A percentile compares a stretch with the other conserved stretches of the same genome.
phyloP scores from a whole-genome alignment of 257 asterid genomes.

The Capsicum chinense region DNA sequence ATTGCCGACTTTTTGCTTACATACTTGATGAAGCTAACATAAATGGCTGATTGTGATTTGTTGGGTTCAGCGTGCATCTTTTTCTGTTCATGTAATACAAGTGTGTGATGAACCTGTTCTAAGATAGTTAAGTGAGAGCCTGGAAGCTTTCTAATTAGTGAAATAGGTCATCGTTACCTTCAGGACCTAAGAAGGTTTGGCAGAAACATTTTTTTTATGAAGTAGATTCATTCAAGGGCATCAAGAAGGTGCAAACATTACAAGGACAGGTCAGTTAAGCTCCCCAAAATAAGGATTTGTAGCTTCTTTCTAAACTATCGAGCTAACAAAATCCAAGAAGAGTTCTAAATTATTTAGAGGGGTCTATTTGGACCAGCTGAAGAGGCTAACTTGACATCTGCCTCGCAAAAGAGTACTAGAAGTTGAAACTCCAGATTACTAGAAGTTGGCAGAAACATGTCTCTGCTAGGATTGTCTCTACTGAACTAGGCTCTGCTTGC shows the following conservation, averaged over 20 bases:
- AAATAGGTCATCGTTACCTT: not conserved
- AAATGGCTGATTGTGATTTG: not conserved
- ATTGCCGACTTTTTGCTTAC: not conserved
- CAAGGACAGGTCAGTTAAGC: no score
- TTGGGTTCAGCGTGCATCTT: not conserved
- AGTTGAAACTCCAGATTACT: no score
- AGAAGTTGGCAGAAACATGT: not conserved
- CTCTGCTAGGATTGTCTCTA: not conserved
- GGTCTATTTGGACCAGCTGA: no score
- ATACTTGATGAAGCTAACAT: not conserved
- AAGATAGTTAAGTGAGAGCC: not conserved
- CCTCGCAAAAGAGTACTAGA: no score
- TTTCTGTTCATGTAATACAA: slow-evolving; percentile 20
- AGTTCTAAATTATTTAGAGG: no score
- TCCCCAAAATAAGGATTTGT: no score
- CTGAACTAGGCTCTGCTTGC: not conserved
- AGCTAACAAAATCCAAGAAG: no score
- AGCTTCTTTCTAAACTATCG: no score
- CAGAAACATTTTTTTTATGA: no score
- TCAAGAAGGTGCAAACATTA: no score
- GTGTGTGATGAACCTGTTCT: not conserved
- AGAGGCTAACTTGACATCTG: no score
- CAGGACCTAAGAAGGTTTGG: not conserved
- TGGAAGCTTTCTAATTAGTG: slow-evolving; percentile 18
- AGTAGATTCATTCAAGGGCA: no score